These are phyloP conservation scores for Colletotrichum sp. DNA, from an alignment of 2,329 filamentous ascomycete genomes.

Conservation along the genomic window DNA sequence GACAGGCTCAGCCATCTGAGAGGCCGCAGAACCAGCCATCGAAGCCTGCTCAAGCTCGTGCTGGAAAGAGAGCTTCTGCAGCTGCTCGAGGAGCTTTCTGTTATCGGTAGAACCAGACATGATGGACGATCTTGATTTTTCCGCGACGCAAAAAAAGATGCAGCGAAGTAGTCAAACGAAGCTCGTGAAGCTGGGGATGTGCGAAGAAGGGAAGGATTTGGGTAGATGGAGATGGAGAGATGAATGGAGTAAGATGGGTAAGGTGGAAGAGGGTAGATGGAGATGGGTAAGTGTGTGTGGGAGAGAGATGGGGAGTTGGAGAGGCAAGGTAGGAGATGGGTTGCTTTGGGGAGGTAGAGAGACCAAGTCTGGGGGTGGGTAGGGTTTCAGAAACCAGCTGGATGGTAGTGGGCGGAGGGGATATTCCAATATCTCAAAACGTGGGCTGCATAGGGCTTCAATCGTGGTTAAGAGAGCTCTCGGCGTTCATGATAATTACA, in stretches of 20 bases:
- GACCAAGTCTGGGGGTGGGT: not conserved
- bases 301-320: not conserved
- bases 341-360: not conserved
- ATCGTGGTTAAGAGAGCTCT: not conserved
- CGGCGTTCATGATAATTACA: not conserved
- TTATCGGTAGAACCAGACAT: slow-evolving; percentile 3
- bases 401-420: not conserved
- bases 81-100: slow-evolving; percentile 9
- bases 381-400: not conserved
- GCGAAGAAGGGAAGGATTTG: not conserved
- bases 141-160: not conserved
- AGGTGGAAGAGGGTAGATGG: not conserved
- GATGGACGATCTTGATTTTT: not conserved
- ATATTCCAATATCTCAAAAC: not conserved
- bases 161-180: not conserved
- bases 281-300: not conserved
- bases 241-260: not conserved
- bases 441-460: not conserved
- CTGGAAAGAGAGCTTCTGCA: slow-evolving; percentile 1
- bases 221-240: not conserved
- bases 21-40: not conserved
- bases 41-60: slow-evolving; percentile 8
- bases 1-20: not conserved
- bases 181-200: not conserved
- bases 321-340: not conserved